Conservation (phyloP, 2,329 filamentous ascomycete species). For the Monosporascus sp. region DNA sequence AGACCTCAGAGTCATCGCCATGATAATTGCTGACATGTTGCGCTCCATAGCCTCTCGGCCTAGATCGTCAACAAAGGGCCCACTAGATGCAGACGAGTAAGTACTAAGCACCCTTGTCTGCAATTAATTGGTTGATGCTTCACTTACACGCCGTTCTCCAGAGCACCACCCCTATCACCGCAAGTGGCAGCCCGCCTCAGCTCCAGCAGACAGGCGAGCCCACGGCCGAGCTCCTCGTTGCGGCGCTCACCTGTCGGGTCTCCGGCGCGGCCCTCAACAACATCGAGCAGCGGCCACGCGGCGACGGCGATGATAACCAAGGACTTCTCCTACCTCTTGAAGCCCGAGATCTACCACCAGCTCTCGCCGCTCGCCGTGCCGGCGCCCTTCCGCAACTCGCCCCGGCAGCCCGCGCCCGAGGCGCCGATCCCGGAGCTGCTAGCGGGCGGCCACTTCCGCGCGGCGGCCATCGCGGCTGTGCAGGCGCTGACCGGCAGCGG, state of each 20-base stretch:
- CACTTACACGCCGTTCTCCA: slow-evolving; percentile 18
- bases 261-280: slow-evolving; percentile 5
- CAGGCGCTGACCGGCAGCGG: slow-evolving; percentile 51
- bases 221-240: slow-evolving; percentile 16
- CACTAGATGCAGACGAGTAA: slow-evolving; percentile 72
- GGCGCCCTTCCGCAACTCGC: slow-evolving; percentile 62
- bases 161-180: slow-evolving; percentile 15
- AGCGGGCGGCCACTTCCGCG: slow-evolving; percentile 69
- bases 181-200: slow-evolving; percentile 22
- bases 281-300: slow-evolving; percentile 13
- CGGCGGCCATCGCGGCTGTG: slow-evolving; percentile 65
- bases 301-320: slow-evolving; percentile 43
- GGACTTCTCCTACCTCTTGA: slow-evolving; percentile 76
- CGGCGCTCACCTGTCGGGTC: slow-evolving; percentile 15
- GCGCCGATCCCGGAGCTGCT: slow-evolving; percentile 66
- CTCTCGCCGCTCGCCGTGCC: slow-evolving; percentile 60
- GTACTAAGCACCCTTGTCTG: slow-evolving; percentile 20
- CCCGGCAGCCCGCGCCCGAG: slow-evolving; percentile 56
- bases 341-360: slow-evolving; percentile 77
- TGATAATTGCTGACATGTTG: slow-evolving; percentile 21
- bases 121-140: slow-evolving; percentile 4
- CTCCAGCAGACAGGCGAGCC: slow-evolving; percentile 16
- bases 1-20: slow-evolving; percentile 1
- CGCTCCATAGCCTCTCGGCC: slow-evolving; percentile 49
- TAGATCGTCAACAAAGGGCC: slow-evolving; percentile 69